Percentiles rank a stretch among this genome's conserved stretches.
These are phyloP conservation scores for Thelephora aurantiotincta DNA, from an alignment of 768 basidiomycete species.

Conservation along the genomic window DNA sequence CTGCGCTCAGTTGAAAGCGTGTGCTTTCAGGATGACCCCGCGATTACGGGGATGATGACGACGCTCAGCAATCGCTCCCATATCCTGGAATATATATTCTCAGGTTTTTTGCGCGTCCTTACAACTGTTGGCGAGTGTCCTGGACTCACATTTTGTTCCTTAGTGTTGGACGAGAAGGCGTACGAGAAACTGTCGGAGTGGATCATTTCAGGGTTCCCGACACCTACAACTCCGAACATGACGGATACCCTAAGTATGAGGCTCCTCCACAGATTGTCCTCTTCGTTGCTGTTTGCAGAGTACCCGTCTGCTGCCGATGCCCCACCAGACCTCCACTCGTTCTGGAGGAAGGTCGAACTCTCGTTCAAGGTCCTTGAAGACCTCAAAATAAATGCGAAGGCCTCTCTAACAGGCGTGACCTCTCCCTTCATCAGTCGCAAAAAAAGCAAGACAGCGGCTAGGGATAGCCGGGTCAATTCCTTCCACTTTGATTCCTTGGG, in stretches of 20 bases:
- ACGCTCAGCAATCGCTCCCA: neutral
- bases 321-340: neutral
- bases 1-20: neutral
- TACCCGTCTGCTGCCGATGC: neutral
- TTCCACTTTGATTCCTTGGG: conserved; percentile 18
- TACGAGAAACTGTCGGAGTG: neutral
- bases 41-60: neutral
- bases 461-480: conserved; percentile 10
- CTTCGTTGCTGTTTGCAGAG: neutral
- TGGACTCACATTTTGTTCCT: neutral
- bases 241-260: neutral
- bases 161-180: neutral
- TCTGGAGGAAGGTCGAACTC: neutral
- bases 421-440: conserved; percentile 4
- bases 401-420: neutral
- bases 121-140: neutral
- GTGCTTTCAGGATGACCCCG: neutral
- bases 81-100: conserved; percentile 5
- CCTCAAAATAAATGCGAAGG: neutral
- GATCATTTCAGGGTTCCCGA: neutral
- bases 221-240: neutral
- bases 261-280: neutral
- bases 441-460: conserved; percentile 10
- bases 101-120: conserved; percentile 2
- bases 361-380: neutral